Evolutionary conservation across 306 rosid species (phyloP), one percentile per base, ranked within the genome.

Genomic region (Prunus kanzakura): DNA sequence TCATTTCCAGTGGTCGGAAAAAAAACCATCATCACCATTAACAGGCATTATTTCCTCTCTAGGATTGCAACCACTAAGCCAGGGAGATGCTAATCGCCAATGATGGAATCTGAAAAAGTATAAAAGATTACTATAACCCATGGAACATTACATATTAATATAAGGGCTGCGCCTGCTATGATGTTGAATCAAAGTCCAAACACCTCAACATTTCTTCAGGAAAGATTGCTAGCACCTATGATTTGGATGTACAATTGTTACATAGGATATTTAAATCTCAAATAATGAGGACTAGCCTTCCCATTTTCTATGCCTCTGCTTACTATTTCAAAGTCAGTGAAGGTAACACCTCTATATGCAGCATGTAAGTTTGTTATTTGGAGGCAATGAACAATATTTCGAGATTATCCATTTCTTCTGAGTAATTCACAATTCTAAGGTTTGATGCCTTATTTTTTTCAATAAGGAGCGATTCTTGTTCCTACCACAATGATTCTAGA

Each of bases 1-100:
- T 91, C 97, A 85, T 91, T 91, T 88, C 98, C 97, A 35, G 90
- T 75, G 73, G 96, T 90, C 6, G 97, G 98, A 74, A 74, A 91
- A 91, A 84, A 90, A 86, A 32, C 98, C 98, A 78, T 94, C 93
- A 80, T 94, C 88, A 0, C 98, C 98, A 77, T 89, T 83, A 77
- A 82, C 80, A 2, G 97, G 98, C 98, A 90, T 87, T 77, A 83
- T 80, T 65, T 80, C 79, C 79, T 91, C 98, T 84, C 97, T 85
- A 78, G 93, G 93, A 77, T 94, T 94, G 68, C 69, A 78, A 69
- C 86, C 80, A 82, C 67, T 71, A 75, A 91, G 71, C 97, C 98
- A 94, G 43, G 97, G 97, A 78, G 95, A 85, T 0, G 97, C 96
- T 68, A 69, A 81, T 46, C 45, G 65, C 97, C 97, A 94, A 78